Conservation (phyloP, 768 basidiomycete species). For the Tephrocybe sp. region DNA sequence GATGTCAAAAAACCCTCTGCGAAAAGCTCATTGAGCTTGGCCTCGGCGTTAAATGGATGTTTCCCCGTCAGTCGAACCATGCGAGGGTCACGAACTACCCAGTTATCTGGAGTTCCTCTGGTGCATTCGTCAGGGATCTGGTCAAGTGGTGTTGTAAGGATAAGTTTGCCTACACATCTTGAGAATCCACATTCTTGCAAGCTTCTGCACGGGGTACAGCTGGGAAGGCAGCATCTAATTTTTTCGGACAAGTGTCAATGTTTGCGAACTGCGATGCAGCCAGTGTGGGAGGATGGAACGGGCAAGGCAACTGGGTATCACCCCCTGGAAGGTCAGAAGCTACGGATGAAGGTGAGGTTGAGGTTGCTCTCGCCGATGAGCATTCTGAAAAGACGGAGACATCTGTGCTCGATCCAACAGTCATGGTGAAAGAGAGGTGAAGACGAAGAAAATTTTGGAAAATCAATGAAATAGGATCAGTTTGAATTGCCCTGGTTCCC, state of each 20-base stretch:
- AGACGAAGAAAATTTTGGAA: background rate
- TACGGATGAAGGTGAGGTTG: constrained; percentile 1
- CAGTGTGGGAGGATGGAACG: constrained; percentile 9
- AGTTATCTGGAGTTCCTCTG: constrained; percentile 23
- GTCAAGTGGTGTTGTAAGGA: background rate
- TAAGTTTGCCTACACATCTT: constrained; percentile 1
- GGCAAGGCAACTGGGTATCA: background rate
- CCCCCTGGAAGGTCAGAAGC: background rate
- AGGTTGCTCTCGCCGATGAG: background rate
- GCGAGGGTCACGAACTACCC: constrained; percentile 29
- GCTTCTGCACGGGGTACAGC: constrained; percentile 5
- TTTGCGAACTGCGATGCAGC: background rate
- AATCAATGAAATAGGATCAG: too few relatives aligned
- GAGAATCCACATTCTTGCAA: constrained; percentile 2
- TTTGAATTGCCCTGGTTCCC: too few relatives aligned
- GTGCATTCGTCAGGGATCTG: background rate
- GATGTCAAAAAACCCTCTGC: constrained; percentile 54
- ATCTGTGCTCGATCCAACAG: background rate
- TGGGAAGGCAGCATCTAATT: background rate
- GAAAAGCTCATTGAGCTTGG: constrained; percentile 43
- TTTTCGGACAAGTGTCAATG: background rate
- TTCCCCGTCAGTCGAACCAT: constrained; percentile 54
- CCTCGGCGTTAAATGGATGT: constrained; percentile 63
- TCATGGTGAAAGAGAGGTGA: background rate
- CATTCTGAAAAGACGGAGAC: background rate